Base-by-base conservation (phyloP, 441 rosid species). In the Raphanus hybrid region DNA sequence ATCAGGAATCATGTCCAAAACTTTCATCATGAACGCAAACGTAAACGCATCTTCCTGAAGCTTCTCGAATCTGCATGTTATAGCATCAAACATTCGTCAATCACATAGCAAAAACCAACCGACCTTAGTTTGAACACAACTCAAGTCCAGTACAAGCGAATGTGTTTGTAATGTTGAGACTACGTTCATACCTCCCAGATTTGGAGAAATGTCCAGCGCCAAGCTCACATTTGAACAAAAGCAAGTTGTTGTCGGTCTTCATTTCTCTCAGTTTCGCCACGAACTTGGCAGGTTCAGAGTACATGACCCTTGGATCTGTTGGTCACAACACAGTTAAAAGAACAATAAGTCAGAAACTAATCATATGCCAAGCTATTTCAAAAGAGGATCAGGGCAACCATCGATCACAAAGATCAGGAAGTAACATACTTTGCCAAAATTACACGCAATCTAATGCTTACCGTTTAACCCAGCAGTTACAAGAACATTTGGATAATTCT, bases 161-260 rank as follows among this genome's bases (percentile, higher is more conserved):
- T 35, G 39, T 35, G 39, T 35, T 35, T 35, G 39, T 35, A 35
- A 35, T 37, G 43, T 37, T 37, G 43, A 37, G 43, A 61, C 43
- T 5, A 15, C 15, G 2, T 41, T 12, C 65, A 35, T 84, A 95
- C 99, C 99, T 92, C 77, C 99, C 98, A 0, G 99, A 92, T 83
- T 95, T 95, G 20, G 98, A 91, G 76, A 85, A 91, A 88, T 95
- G 99, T 16, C 99, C 99, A n/a, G 97, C 94, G 43, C 97, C 90
- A 43, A 92, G 86, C 81, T 91, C 94, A 75, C 98, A 92, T 83
- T 92, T 95, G 78, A 95, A 87, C 83, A 92, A 35, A 50, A 95
- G 89, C 41, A 85, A 18, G 70, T 91, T 95, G 54, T 81, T 79
- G 66, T 92, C 96, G 1, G 89, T 91, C 86, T 92, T 95, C 90